Evolutionary conservation across 1,284 basidiomycete species (phyloP).

Genomic region (Bondarzewia mesenterica): DNA sequence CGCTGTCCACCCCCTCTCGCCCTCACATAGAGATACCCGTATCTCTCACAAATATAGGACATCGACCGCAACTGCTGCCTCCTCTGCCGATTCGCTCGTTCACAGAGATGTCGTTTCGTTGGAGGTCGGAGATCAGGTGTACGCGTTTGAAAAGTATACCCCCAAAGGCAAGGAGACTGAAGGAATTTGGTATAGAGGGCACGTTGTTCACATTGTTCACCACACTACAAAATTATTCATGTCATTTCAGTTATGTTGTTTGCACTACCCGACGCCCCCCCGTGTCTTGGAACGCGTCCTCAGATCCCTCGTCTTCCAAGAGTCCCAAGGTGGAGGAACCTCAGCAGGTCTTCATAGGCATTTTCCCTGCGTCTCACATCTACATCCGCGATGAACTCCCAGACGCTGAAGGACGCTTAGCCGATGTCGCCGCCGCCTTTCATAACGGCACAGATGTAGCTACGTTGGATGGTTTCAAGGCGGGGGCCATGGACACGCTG

Average conservation of each 20-base stretch:
- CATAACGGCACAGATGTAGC: constrained; percentile 28
- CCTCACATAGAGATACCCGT: constrained; percentile 64
- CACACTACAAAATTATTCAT: not conserved
- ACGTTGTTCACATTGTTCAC: constrained; percentile 25
- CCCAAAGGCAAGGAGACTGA: constrained; percentile 67
- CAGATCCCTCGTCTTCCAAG: constrained; percentile 44
- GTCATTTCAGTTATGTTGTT: constrained; percentile 72
- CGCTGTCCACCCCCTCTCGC: constrained; percentile 70
- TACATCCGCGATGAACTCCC: constrained; percentile 84
- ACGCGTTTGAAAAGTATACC: constrained; percentile 88
- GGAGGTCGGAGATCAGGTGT: constrained; percentile 92
- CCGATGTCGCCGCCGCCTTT: constrained; percentile 52
- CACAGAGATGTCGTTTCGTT: constrained; percentile 73
- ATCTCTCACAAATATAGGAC: constrained; percentile 53
- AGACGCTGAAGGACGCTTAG: constrained; percentile 82
- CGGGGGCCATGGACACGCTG: constrained; percentile 52
- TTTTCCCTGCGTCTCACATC: constrained; percentile 90
- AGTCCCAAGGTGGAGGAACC: constrained; percentile 61
- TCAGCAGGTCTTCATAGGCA: constrained; percentile 90
- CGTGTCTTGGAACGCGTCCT: constrained; percentile 50
- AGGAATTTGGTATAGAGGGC: constrained; percentile 87
- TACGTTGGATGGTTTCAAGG: constrained; percentile 26
- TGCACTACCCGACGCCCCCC: constrained; percentile 69
- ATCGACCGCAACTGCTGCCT: constrained; percentile 64
- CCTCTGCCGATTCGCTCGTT: constrained; percentile 53